Percentiles rank a stretch among this genome's conserved stretches.
Evolutionary conservation across 1,284 basidiomycete genomes (phyloP).

Genomic region (Ganoderma multipileum): DNA sequence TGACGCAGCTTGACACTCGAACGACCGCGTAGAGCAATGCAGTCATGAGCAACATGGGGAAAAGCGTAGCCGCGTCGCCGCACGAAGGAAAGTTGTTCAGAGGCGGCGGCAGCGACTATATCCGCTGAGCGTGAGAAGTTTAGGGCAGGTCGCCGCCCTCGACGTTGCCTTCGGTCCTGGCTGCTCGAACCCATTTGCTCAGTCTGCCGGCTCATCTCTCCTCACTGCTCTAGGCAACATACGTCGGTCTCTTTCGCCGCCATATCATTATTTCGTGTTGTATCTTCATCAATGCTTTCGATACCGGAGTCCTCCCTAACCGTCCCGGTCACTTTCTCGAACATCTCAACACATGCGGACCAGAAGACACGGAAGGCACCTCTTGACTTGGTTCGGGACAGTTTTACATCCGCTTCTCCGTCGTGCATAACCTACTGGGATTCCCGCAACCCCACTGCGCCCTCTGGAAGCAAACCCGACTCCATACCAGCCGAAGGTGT

Average conservation of each 20-base stretch:
- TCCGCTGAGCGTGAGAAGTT: slow-evolving; percentile 35
- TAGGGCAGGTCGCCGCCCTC: slow-evolving; percentile 38
- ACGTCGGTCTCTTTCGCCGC: neutral
- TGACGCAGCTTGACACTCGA: slow-evolving; percentile 87
- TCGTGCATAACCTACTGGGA: slow-evolving; percentile 32
- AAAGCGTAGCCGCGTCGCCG: slow-evolving; percentile 77
- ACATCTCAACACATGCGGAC: neutral
- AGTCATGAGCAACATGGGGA: slow-evolving; percentile 89
- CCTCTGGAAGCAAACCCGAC: neutral
- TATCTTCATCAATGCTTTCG: slow-evolving; percentile 9
- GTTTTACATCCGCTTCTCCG: slow-evolving; percentile 22
- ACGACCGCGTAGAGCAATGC: slow-evolving; percentile 69
- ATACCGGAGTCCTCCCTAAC: slow-evolving; percentile 15
- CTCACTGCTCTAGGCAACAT: neutral
- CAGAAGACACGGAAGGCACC: slow-evolving; percentile 5
- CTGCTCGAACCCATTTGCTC: neutral
- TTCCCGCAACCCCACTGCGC: neutral
- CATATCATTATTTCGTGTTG: slow-evolving; percentile 2
- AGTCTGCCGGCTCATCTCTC: neutral
- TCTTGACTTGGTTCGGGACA: slow-evolving; percentile 18
- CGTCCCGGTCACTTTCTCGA: slow-evolving; percentile 17
- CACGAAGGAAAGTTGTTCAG: slow-evolving; percentile 53
- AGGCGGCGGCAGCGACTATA: slow-evolving; percentile 15
- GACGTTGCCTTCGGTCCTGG: neutral
- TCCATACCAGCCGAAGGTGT: slow-evolving; percentile 22